Percentiles rank a stretch among this genome's conserved stretches.
phyloP scores from a whole-genome alignment of 2,329 filamentous ascomycete species.

The Fusarium sp. region DNA sequence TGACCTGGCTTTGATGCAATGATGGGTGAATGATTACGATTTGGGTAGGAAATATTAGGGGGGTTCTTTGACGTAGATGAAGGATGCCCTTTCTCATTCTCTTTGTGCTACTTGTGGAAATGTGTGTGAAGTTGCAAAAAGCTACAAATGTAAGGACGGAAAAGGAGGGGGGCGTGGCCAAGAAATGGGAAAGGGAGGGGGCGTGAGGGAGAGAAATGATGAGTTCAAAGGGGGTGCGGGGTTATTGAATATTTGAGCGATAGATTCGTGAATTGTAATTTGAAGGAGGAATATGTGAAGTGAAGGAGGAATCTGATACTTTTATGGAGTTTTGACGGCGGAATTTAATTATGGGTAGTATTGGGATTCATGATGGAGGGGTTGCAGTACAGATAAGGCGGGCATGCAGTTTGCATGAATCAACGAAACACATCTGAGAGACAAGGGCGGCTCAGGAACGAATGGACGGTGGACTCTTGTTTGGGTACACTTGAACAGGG shows the following conservation, averaged over 20 bases:
- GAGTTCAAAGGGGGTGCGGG: constrained; percentile 29
- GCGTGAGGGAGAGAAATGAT: constrained; percentile 30
- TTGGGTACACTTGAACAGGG: too few relatives aligned
- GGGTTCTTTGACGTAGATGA: constrained; percentile 13
- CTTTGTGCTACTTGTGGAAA: constrained; percentile 10
- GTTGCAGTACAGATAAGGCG: background rate
- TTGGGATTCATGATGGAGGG: background rate
- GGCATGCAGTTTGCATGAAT: background rate
- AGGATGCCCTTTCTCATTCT: background rate
- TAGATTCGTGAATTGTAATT: constrained; percentile 33
- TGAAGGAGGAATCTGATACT: constrained; percentile 12
- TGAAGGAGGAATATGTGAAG: constrained; percentile 22
- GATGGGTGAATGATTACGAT: constrained; percentile 1
- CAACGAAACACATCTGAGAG: background rate
- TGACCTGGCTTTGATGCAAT: background rate
- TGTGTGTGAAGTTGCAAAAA: background rate
- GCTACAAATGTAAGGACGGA: background rate
- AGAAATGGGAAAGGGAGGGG: constrained; percentile 32
- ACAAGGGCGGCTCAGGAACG: too few relatives aligned
- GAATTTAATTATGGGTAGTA: constrained; percentile 13
- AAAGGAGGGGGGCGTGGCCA: constrained; percentile 19
- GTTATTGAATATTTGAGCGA: constrained; percentile 42
- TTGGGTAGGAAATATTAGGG: constrained; percentile 1
- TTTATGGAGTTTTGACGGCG: constrained; percentile 20
- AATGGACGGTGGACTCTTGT: too few relatives aligned